These are phyloP conservation scores for Thermoascus crustaceus DNA, from an alignment of 2,329 filamentous ascomycete genomes.

Conservation along the genomic window DNA sequence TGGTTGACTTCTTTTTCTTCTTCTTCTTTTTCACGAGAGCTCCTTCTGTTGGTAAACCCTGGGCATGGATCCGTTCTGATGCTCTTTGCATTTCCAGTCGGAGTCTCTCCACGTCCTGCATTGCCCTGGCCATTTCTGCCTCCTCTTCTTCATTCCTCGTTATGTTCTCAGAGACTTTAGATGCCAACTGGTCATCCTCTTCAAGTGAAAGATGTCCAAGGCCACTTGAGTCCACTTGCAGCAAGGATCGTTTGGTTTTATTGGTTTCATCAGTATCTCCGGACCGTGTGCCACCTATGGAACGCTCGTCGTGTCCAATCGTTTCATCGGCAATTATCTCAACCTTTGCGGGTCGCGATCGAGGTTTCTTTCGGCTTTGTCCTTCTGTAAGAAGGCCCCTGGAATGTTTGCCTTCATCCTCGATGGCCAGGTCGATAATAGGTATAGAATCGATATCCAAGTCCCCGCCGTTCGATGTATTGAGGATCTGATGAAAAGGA, in stretches of 20 bases:
- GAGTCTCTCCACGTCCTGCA: conserved; percentile 79
- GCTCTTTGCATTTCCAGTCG: conserved; percentile 69
- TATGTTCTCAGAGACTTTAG: conserved; percentile 36
- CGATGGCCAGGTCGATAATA: conserved; percentile 83
- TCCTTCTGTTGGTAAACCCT: conserved; percentile 38
- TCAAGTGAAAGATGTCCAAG: conserved; percentile 66
- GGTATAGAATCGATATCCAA: conserved; percentile 92
- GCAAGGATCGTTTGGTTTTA: conserved; percentile 54
- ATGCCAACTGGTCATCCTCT: conserved; percentile 30
- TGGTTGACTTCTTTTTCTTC: conserved; percentile 22
- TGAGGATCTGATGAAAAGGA: conserved; percentile 68
- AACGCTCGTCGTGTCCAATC: conserved; percentile 40
- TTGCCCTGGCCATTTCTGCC: conserved; percentile 76
- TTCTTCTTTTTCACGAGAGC: conserved; percentile 53
- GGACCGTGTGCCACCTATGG: conserved; percentile 37
- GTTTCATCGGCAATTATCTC: conserved; percentile 68
- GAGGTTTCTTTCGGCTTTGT: conserved; percentile 24
- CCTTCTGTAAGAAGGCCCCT: conserved; percentile 9
- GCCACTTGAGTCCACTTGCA: conserved; percentile 81
- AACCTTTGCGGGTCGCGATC: conserved; percentile 49
- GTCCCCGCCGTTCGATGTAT: conserved; percentile 64
- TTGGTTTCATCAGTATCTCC: conserved; percentile 13
- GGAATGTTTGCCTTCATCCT: conserved; percentile 36
- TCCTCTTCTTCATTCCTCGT: conserved; percentile 67
- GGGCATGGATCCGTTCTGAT: conserved; percentile 43